These are phyloP conservation scores for Linnemannia elongata DNA, from an alignment of 192 early-diverging fungal genomes.

Conservation along the genomic window DNA sequence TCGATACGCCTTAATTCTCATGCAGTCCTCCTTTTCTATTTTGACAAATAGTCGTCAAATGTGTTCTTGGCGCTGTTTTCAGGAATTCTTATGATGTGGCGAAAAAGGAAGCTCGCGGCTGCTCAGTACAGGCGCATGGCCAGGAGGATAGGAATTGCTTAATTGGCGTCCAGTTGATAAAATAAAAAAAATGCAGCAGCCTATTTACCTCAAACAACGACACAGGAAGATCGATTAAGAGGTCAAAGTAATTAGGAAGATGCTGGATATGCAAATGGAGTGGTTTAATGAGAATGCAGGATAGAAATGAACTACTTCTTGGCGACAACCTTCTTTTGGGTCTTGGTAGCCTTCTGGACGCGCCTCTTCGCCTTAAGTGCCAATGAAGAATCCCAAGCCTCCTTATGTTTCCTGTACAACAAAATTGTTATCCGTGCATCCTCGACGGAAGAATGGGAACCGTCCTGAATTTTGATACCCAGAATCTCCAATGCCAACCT, in stretches of 20 bases:
- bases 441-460: slow-evolving; percentile 90
- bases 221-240: neutral
- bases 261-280: neutral
- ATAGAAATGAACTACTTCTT: slow-evolving; percentile 4
- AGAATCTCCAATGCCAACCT: slow-evolving; percentile 82
- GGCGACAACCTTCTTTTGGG: slow-evolving; percentile 18
- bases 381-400: slow-evolving; percentile 83
- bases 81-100: slow-evolving; percentile 40
- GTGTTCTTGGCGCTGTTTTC: slow-evolving; percentile 41
- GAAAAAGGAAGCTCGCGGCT: slow-evolving; percentile 50
- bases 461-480: slow-evolving; percentile 86
- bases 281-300: neutral
- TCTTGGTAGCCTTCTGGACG: slow-evolving; percentile 28
- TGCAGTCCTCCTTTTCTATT: neutral
- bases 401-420: slow-evolving; percentile 86
- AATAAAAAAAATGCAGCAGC: neutral
- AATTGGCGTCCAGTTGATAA: neutral
- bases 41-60: slow-evolving; percentile 34
- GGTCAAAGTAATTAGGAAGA: neutral
- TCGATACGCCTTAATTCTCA: neutral
- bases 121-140: slow-evolving; percentile 56
- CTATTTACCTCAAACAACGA: neutral
- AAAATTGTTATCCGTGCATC: slow-evolving; percentile 94
- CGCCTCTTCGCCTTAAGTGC: slow-evolving; percentile 50
- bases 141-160: slow-evolving; percentile 51